phyloP scores from a whole-genome alignment of 1,139 yeast genomes.

The Protomyces lactucae-debilis region DNA sequence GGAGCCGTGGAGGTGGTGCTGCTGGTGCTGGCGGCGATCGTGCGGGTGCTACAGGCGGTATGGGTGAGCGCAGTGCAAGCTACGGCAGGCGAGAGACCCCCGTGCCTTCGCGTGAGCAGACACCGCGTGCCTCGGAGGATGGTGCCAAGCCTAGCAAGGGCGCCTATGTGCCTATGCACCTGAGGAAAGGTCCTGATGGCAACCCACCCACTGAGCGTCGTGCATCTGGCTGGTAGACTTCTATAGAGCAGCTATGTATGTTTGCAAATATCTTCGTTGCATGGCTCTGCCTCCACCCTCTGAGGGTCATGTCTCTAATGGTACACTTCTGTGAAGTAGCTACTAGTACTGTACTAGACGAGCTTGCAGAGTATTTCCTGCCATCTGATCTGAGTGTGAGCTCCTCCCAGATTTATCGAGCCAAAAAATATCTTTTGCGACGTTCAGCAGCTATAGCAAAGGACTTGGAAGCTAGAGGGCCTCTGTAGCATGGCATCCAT shows the following conservation, averaged over 20 bases:
- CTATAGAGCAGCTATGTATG: neutral
- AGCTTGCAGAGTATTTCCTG: too few relatives aligned
- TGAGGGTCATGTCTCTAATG: too few relatives aligned
- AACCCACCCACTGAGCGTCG: conserved; percentile 12
- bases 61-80: neutral
- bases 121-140: neutral
- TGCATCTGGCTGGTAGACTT: conserved; percentile 12
- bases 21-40: neutral
- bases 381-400: too few relatives aligned
- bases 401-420: too few relatives aligned
- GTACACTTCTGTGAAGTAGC: too few relatives aligned
- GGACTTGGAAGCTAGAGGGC: too few relatives aligned
- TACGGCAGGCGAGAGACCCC: neutral
- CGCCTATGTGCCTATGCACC: conserved; percentile 18
- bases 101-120: neutral
- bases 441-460: too few relatives aligned
- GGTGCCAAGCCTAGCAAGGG: neutral
- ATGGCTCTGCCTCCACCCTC: too few relatives aligned
- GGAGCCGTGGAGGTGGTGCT: conserved; percentile 9
- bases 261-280: too few relatives aligned
- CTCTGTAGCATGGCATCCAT: conserved; percentile 40
- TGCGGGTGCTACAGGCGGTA: neutral
- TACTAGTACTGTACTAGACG: too few relatives aligned
- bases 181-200: conserved; percentile 18
- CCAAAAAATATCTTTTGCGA: too few relatives aligned